phyloP scores from a whole-genome alignment of 1,139 yeast species.

The Diutina catenulata region DNA sequence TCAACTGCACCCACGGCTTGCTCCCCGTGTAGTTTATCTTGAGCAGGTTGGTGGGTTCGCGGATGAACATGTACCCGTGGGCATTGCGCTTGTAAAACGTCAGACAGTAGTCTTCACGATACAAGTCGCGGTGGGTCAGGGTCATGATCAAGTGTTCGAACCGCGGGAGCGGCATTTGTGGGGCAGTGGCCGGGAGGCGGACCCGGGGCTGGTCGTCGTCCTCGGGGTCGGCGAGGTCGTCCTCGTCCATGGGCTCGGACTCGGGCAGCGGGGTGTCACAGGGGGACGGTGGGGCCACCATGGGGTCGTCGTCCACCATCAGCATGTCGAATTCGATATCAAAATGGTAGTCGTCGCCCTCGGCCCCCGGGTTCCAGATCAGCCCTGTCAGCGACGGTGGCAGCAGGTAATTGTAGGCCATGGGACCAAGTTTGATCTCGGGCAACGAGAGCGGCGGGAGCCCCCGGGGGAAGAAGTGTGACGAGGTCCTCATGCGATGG shows the following conservation, averaged over 20 bases:
- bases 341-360: background rate
- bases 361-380: slow-evolving; percentile 1
- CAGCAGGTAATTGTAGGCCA: background rate
- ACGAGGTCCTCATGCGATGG: slow-evolving; percentile 3
- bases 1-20: slow-evolving; percentile 20
- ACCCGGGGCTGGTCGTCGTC: background rate
- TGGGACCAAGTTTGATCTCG: background rate
- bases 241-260: too few species aligned
- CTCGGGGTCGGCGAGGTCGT: background rate
- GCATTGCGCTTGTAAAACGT: slow-evolving; percentile 25
- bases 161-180: background rate
- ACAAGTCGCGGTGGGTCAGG: slow-evolving; percentile 9
- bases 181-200: background rate
- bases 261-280: too few species aligned
- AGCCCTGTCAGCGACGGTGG: background rate
- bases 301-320: slow-evolving; percentile 1
- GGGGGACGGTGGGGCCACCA: background rate
- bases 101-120: slow-evolving; percentile 18
- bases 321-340: background rate
- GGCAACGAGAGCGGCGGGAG: background rate
- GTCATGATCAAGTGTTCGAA: slow-evolving; percentile 1
- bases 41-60: slow-evolving; percentile 20
- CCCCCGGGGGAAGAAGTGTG: slow-evolving; percentile 2
- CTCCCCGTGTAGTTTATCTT: slow-evolving; percentile 18
- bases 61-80: slow-evolving; percentile 27